phyloP scores from a whole-genome alignment of 73 alveolate species.

The Paramecium sexaurelia region DNA sequence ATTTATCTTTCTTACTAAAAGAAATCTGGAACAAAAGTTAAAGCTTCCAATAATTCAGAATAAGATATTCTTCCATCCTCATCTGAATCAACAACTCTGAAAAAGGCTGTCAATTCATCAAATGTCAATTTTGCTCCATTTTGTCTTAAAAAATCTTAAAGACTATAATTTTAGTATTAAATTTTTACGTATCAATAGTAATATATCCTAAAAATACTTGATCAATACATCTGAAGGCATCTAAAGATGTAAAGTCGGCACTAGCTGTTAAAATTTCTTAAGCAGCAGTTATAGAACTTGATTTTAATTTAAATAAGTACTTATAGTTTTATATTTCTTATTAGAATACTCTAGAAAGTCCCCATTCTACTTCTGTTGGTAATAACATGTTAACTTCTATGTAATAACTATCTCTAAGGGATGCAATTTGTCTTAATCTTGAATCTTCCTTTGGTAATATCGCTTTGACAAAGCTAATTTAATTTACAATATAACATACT shows the following conservation, averaged over 20 bases:
- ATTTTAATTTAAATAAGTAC: neutral
- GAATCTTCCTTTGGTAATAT: conserved; percentile 43
- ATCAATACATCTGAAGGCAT: conserved; percentile 52
- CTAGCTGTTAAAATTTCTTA: conserved; percentile 50
- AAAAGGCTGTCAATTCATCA: conserved; percentile 47
- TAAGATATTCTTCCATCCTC: conserved; percentile 54
- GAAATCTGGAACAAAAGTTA: conserved; percentile 50
- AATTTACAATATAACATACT: neutral
- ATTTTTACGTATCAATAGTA: conserved; percentile 27
- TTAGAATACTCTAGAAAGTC: conserved; percentile 50
- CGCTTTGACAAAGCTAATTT: conserved; percentile 37
- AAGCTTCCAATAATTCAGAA: conserved; percentile 38
- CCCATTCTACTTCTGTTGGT: conserved; percentile 63
- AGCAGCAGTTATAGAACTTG: conserved; percentile 52
- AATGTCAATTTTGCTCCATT: conserved; percentile 43
- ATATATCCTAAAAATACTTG: conserved; percentile 18
- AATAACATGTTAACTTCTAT: conserved; percentile 45
- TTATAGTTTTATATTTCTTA: conserved; percentile 33
- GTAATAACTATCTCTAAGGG: conserved; percentile 50
- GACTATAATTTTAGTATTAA: neutral
- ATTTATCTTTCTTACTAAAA: conserved; percentile 36
- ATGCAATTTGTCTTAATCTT: conserved; percentile 37
- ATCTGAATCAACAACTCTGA: conserved; percentile 51
- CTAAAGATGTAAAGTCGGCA: conserved; percentile 22
- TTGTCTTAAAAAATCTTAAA: conserved; percentile 24